phyloP scores from a whole-genome alignment of 306 rosid species.

The Fragaria iinumae region DNA sequence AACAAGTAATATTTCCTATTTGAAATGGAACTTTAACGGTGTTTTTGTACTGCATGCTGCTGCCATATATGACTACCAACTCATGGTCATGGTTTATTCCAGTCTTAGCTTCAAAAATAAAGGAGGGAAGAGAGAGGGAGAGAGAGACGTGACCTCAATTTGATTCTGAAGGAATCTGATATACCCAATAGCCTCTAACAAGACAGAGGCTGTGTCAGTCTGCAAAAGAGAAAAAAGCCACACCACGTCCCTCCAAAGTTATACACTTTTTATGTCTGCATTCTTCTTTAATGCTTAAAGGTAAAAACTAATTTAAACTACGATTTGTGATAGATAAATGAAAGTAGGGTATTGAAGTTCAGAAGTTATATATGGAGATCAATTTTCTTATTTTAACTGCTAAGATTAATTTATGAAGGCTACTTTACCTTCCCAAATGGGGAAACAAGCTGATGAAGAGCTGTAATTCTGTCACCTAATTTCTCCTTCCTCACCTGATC shows the following conservation, averaged over 20 bases:
- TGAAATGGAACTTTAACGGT: slow-evolving; percentile 39
- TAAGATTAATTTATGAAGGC: neutral
- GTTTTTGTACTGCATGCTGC: slow-evolving; percentile 13
- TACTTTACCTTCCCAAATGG: slow-evolving; percentile 92
- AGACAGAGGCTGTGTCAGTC: slow-evolving; percentile 99
- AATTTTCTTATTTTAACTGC: neutral
- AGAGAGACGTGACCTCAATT: slow-evolving; percentile 79
- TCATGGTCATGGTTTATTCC: slow-evolving; percentile 29
- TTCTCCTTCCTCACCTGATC: slow-evolving; percentile 98
- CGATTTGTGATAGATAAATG: neutral
- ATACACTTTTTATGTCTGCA: slow-evolving; percentile 25
- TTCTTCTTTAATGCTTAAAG: slow-evolving; percentile 36
- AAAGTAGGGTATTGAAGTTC: neutral
- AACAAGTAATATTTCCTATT: slow-evolving; percentile 24
- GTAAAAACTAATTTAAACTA: neutral
- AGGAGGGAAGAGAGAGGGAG: slow-evolving; percentile 16
- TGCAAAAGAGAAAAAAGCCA: slow-evolving; percentile 58
- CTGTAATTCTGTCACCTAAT: slow-evolving; percentile 96
- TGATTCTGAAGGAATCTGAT: slow-evolving; percentile 99
- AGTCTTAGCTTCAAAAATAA: slow-evolving; percentile 27
- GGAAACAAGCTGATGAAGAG: slow-evolving; percentile 98
- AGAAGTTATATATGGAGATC: neutral
- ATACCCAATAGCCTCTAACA: slow-evolving; percentile 99
- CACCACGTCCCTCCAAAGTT: slow-evolving; percentile 48
- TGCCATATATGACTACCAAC: slow-evolving; percentile 13